Percentiles rank a stretch among this genome's conserved stretches.
Conservation (phyloP, 495 filamentous ascomycete genomes). For the Aspergillus cavernicola region DNA sequence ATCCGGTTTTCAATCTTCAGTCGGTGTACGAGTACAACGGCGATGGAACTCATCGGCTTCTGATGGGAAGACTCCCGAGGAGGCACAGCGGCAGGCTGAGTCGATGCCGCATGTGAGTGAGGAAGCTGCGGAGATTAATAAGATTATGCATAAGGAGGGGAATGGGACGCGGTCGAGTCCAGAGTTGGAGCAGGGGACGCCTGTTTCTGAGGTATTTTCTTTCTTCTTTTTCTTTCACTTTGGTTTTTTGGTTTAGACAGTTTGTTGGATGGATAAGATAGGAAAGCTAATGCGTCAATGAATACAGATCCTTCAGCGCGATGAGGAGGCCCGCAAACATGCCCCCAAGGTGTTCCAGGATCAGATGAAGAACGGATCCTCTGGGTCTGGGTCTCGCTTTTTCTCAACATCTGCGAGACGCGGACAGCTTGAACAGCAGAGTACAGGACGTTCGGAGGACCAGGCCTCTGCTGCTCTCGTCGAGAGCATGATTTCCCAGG, state of each 20-base stretch:
- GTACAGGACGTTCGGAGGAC: not conserved
- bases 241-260: conserved; percentile 4
- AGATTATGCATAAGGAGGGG: conserved; percentile 45
- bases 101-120: conserved; percentile 59
- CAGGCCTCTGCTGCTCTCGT: conserved; percentile 34
- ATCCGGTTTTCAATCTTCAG: conserved; percentile 5
- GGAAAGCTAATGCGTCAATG: not conserved
- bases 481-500: conserved; percentile 36
- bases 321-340: conserved; percentile 58
- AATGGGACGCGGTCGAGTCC: conserved; percentile 48
- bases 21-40: conserved; percentile 23
- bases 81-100: conserved; percentile 47
- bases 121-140: conserved; percentile 56
- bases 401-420: conserved; percentile 55
- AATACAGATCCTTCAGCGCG: conserved; percentile 59
- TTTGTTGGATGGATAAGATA: not conserved
- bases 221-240: not conserved
- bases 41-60: conserved; percentile 41
- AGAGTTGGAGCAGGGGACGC: conserved; percentile 63
- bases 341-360: conserved; percentile 67
- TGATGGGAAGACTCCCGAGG: conserved; percentile 39
- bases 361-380: conserved; percentile 29
- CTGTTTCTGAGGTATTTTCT: conserved; percentile 57
- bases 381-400: conserved; percentile 50
- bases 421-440: conserved; percentile 26